Evolutionary conservation across 2,329 filamentous ascomycete species (phyloP), one percentile per base, ranked within the genome.

Genomic region (Pyrenochaeta sp.): DNA sequence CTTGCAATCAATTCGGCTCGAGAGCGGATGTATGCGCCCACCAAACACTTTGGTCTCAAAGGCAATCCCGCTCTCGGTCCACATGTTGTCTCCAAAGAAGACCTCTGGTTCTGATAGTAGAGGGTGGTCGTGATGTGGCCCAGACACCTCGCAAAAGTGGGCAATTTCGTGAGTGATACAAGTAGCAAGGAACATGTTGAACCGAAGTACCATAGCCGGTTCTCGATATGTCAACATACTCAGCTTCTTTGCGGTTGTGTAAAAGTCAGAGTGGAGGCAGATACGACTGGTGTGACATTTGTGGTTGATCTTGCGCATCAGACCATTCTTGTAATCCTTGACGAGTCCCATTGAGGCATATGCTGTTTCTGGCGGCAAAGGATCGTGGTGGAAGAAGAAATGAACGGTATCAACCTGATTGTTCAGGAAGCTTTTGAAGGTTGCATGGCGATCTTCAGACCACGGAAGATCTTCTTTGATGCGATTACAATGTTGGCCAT

Each of bases 41-140:
- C 70, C 70, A 36, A 73, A 72, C 7, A 71, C 53, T 30, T 70
- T 72, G 10, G 63, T 55, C 44, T 73, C 70, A 30, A 71, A 73
- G 1, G 69, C 69, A 18, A 68, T 68, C 3, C 71, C 71, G 15
- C 67, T 68, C 44, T 73, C 71, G 3, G 67, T 72, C 65, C 67
- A 73, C 54, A 60, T 67, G 47, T 72, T 71, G 38, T 72, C 65
- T 24, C 67, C 62, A 45, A 72, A 69, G 36, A 71, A 72, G 6
- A 71, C 66, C 39, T 72, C 69, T 0, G 68, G 65, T 41, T 65
- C 58, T 6, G 65, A 68, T 2, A 71, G 50, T 3, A 71, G 51
- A 0, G 62, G 63, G 20, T 67, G 65, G 13, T 68, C 61, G 35
- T 69, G 68, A 29, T 68, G 65, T 6, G 67, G 67, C 4, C 67